Conservation (phyloP, 2,329 filamentous ascomycete genomes). For the Pyricularia sp. region DNA sequence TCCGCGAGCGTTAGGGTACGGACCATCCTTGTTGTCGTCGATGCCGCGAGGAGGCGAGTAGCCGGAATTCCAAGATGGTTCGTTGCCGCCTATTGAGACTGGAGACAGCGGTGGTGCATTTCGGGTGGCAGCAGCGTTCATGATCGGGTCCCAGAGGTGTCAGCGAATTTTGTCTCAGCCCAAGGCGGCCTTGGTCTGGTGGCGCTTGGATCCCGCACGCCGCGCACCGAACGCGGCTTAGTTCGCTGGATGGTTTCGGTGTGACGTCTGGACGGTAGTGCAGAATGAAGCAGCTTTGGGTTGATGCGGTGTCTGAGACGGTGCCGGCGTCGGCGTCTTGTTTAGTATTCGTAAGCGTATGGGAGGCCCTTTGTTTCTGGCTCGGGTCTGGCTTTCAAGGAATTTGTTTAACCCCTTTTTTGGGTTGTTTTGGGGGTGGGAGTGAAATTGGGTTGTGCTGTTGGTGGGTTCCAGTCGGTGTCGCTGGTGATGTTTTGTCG, state of each 20-base stretch:
- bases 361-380: not conserved
- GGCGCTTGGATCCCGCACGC: not conserved
- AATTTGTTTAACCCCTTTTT: not conserved
- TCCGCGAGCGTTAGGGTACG: slow-evolving; percentile 43
- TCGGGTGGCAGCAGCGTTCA: slow-evolving; percentile 48
- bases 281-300: not conserved
- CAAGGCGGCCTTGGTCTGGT: not conserved
- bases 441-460: not conserved
- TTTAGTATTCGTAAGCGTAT: not conserved
- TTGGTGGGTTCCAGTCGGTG: not conserved
- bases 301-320: not conserved
- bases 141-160: slow-evolving; percentile 27
- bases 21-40: slow-evolving; percentile 36
- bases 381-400: not conserved
- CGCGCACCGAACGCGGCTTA: not conserved
- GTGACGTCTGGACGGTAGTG: not conserved
- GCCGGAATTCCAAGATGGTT: slow-evolving; percentile 54
- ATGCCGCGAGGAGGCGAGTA: slow-evolving; percentile 39
- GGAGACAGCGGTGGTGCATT: slow-evolving; percentile 75
- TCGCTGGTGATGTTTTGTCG: not conserved
- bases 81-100: slow-evolving; percentile 73
- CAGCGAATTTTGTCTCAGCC: not conserved
- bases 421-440: not conserved
- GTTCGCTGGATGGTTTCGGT: not conserved
- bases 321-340: not conserved